Evolutionary conservation across 2,329 filamentous ascomycete genomes (phyloP).

Genomic region (Chaetothyriales sp.): DNA sequence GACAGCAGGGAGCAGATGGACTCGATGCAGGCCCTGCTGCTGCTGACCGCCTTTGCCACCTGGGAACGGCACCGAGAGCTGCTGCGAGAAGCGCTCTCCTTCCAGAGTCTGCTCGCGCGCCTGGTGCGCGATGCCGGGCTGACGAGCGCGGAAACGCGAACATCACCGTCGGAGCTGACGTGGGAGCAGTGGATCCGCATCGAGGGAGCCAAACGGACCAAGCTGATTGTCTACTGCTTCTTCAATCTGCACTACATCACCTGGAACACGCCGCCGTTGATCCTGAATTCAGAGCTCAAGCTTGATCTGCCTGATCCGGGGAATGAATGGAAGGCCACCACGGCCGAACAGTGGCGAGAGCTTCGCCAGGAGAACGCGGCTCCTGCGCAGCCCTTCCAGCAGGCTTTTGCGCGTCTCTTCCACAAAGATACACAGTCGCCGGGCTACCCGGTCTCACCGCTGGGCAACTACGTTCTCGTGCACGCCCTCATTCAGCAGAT

Average conservation of each 20-base stretch:
- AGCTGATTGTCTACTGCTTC: constrained; percentile 42
- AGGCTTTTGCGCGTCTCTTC: constrained; percentile 32
- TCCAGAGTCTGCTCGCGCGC: constrained; percentile 41
- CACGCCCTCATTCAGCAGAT: constrained; percentile 41
- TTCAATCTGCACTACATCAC: constrained; percentile 47
- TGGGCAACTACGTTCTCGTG: constrained; percentile 40
- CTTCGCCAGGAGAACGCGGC: constrained; percentile 13
- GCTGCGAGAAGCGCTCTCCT: constrained; percentile 40
- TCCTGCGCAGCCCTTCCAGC: constrained; percentile 25
- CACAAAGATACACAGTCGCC: constrained; percentile 24
- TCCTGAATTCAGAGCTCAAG: constrained; percentile 40
- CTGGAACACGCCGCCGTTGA: constrained; percentile 45
- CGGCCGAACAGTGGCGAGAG: constrained; percentile 35
- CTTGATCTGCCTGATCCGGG: constrained; percentile 40
- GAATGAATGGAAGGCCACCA: constrained; percentile 40
- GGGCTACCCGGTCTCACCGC: constrained; percentile 28
- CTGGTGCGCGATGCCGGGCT: constrained; percentile 41
- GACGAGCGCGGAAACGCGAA: constrained; percentile 13
- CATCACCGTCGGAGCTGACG: constrained; percentile 25
- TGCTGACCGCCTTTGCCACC: constrained; percentile 44
- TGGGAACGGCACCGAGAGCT: constrained; percentile 45
- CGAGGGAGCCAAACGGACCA: constrained; percentile 39
- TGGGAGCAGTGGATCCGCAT: constrained; percentile 40
- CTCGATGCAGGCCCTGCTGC: constrained; percentile 34
- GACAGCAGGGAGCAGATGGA: constrained; percentile 35